Evolutionary conservation across 208 protist genomes (phyloP), one percentile per base, ranked within the genome.

Genomic region (Strigomonas culicis): DNA sequence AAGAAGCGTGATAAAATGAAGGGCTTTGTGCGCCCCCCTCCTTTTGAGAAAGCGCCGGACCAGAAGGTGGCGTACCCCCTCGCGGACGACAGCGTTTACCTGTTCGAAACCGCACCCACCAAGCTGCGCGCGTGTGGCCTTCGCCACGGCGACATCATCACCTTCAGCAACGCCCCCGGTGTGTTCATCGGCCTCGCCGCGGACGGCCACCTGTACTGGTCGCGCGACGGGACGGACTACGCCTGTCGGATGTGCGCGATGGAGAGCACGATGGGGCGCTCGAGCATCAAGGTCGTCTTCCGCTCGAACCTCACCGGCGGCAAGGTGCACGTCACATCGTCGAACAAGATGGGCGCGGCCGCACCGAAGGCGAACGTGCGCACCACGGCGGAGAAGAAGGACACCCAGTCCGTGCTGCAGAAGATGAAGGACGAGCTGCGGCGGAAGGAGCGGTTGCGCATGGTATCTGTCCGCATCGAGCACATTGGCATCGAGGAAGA

Each of bases 171-270:
- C 36, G 60, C 75, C 19, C 59, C 59, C 21, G 90, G 90, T 25
- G 79, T 76, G 69, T 92, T 94, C 63, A 72, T 94, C 32, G 90
- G 90, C 7, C 61, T 96, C 4, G 86, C 81, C 24, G 86, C 66
- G 0, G 86, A 96, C 57, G 72, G 80, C 31, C 88, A 55, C 44
- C 50, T 87, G 10, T 96, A 93, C 66, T 96, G 90, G 87, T 79
- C 73, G 44, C 58, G 55, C 17, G 79, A 81, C 28, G 85, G 79
- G 6, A 65, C 72, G 1, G 61, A 67, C 32, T 84, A 90, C 63
- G 86, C 90, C 19, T 72, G 82, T 28, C 68, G 67, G 41, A 60
- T 95, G 63, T 92, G 79, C 51, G 71, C 90, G 57, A 43, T 56
- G 1, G 84, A 71, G 36, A 93, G 86, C 53, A 68, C 36, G 52